These are phyloP conservation scores for Backusella mclennaniae DNA, from an alignment of 192 early-diverging fungal genomes.

Conservation along the genomic window DNA sequence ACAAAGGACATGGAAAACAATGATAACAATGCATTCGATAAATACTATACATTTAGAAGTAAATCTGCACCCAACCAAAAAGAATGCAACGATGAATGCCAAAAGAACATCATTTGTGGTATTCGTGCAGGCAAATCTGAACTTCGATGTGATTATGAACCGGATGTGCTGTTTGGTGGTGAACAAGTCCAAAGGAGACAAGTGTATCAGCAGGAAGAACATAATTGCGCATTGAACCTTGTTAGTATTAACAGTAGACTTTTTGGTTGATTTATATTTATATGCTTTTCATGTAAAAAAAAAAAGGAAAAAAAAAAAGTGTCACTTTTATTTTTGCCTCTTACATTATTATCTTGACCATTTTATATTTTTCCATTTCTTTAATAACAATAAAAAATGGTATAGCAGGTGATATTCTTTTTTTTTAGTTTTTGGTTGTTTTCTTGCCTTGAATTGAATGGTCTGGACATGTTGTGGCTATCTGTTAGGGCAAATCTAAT, in stretches of 20 bases:
- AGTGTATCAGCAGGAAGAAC: neutral
- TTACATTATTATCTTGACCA: too few species aligned
- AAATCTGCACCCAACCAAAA: conserved; percentile 34
- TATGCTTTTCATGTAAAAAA: too few species aligned
- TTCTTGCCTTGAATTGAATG: too few species aligned
- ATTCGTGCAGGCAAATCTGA: conserved; percentile 40
- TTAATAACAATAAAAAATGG: too few species aligned
- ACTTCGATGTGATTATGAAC: conserved; percentile 35
- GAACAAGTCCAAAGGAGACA: neutral
- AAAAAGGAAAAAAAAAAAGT: too few species aligned
- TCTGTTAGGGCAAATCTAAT: too few species aligned
- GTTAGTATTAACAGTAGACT: neutral
- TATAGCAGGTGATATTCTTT: too few species aligned
- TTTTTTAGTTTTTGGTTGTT: too few species aligned
- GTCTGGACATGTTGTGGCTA: too few species aligned
- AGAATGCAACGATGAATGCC: conserved; percentile 28
- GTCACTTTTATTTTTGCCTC: too few species aligned
- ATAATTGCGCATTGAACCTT: conserved; percentile 15
- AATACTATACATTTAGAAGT: conserved; percentile 40
- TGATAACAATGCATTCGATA: conserved; percentile 33
- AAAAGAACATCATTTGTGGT: conserved; percentile 25
- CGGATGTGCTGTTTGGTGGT: conserved; percentile 15
- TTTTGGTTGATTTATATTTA: neutral
- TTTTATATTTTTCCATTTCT: too few species aligned
- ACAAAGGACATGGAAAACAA: conserved; percentile 42